Conservation (phyloP, 2,329 filamentous ascomycete genomes). For the Elsinoe arachidis region DNA sequence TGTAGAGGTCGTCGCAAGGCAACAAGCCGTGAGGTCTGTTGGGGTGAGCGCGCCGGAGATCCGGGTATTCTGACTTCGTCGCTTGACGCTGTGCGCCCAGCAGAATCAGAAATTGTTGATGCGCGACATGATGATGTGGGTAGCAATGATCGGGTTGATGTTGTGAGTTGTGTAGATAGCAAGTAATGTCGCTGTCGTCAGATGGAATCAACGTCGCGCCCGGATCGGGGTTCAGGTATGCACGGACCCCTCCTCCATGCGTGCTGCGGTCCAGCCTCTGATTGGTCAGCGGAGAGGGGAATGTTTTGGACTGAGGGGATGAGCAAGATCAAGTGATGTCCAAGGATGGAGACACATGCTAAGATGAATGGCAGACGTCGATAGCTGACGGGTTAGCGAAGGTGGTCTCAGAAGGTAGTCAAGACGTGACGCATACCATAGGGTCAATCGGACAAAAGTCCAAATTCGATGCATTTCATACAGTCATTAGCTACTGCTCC, state of each 20-base stretch:
- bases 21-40: not conserved
- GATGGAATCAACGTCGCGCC: constrained; percentile 12
- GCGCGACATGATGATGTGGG: constrained; percentile 21
- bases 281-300: not conserved
- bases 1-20: not conserved
- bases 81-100: constrained; percentile 41
- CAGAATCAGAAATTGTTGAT: constrained; percentile 21
- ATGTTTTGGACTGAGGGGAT: not conserved
- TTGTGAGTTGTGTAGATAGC: constrained; percentile 5
- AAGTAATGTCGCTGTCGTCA: constrained; percentile 11
- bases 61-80: constrained; percentile 12
- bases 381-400: not conserved
- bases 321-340: not conserved
- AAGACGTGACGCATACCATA: constrained; percentile 1
- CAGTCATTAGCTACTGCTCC: not conserved
- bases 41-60: not conserved
- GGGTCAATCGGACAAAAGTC: not conserved
- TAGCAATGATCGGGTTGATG: constrained; percentile 12
- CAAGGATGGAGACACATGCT: not conserved
- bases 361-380: not conserved
- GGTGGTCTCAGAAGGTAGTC: not conserved
- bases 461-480: not conserved
- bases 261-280: not conserved
- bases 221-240: not conserved
- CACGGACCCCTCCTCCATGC: not conserved